A percentile compares a stretch with the other conserved stretches of the same genome.
Conservation (phyloP, 495 filamentous ascomycete species). For the Neurospora sp. region DNA sequence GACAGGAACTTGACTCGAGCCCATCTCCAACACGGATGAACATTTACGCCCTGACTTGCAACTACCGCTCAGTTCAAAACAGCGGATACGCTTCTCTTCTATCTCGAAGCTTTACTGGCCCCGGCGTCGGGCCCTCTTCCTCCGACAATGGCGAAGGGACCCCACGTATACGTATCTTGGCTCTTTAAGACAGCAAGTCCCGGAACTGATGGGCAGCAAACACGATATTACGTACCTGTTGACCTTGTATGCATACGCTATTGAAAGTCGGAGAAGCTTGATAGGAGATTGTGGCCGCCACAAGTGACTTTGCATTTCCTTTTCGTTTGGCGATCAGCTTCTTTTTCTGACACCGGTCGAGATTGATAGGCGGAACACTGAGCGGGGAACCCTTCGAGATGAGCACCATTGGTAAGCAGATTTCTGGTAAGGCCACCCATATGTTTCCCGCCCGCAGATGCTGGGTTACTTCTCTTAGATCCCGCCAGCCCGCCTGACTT, state of each 20-base stretch:
- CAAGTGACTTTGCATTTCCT: not conserved
- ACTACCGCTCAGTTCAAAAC: not conserved
- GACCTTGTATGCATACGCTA: not conserved
- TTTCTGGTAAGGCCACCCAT: not conserved
- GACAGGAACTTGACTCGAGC: not conserved
- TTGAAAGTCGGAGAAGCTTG: not conserved
- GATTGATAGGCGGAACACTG: not conserved
- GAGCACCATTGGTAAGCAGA: not conserved
- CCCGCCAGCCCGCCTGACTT: slow-evolving; percentile 1
- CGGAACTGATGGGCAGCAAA: not conserved
- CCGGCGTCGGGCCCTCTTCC: not conserved
- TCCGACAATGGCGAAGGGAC: not conserved
- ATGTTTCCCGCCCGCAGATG: not conserved
- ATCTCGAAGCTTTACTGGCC: not conserved
- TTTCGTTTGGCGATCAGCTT: not conserved
- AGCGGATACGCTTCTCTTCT: not conserved
- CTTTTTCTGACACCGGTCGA: not conserved
- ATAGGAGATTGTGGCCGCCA: not conserved
- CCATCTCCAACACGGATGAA: not conserved
- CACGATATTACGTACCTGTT: not conserved
- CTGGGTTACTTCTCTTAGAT: slow-evolving; percentile 5
- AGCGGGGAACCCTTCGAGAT: not conserved
- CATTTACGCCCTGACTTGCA: not conserved
- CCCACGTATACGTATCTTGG: not conserved
- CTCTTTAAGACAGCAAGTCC: not conserved